Conservation (phyloP, 768 basidiomycete genomes). For the Lenzites betulinus region DNA sequence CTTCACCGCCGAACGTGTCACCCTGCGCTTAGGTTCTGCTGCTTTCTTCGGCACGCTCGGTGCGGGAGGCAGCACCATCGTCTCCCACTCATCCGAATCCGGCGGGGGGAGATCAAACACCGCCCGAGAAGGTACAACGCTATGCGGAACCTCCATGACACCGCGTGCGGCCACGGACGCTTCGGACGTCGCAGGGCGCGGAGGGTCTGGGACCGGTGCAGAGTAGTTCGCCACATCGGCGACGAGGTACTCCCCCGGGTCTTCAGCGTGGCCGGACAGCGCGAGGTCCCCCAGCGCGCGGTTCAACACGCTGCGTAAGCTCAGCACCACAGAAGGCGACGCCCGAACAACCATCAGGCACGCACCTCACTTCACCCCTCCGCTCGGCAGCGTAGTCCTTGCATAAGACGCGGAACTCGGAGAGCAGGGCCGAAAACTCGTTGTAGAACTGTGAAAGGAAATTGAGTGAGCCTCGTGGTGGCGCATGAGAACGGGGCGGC, state of each 20-base stretch:
- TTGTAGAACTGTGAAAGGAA: conserved; percentile 77
- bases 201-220: not conserved
- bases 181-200: not conserved
- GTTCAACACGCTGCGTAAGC: conserved; percentile 8
- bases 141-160: not conserved
- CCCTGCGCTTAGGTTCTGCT: not conserved
- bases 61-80: conserved; percentile 29
- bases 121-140: not conserved
- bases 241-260: not conserved
- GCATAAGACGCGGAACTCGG: conserved; percentile 75
- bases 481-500: not conserved
- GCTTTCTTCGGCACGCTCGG: conserved; percentile 8
- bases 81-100: conserved; percentile 40
- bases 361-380: conserved; percentile 76
- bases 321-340: not conserved
- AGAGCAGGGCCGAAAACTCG: conserved; percentile 71
- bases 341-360: not conserved
- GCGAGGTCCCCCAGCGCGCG: not conserved
- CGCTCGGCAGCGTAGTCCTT: conserved; percentile 72
- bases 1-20: not conserved
- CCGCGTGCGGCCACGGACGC: not conserved
- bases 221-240: not conserved
- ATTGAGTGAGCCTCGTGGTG: not conserved
- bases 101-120: conserved; percentile 37
- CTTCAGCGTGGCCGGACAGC: not conserved